Conservation (phyloP, 2,329 filamentous ascomycete genomes). For the Colletotrichum lini region DNA sequence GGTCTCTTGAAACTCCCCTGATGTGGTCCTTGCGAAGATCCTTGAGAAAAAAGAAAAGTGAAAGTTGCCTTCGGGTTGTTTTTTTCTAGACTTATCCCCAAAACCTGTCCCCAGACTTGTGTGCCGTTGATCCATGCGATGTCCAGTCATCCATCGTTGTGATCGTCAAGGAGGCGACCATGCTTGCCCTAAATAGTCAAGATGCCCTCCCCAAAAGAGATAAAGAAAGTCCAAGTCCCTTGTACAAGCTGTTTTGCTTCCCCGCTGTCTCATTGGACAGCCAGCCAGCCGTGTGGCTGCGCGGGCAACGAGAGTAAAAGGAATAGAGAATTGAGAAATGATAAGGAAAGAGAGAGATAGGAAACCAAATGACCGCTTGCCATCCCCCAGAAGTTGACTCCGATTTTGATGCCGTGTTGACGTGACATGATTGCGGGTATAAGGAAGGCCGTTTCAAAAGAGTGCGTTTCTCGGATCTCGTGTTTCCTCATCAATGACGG, state of each 20-base stretch:
- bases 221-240: slow-evolving; percentile 34
- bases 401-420: slow-evolving; percentile 36
- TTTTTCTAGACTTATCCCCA: slow-evolving; percentile 13
- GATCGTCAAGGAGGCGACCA: slow-evolving; percentile 12
- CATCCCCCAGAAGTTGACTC: slow-evolving; percentile 39
- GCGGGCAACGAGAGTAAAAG: slow-evolving; percentile 33
- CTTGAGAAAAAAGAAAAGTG: not conserved
- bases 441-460: slow-evolving; percentile 39
- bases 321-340: slow-evolving; percentile 1
- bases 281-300: slow-evolving; percentile 15
- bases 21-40: not conserved
- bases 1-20: not conserved
- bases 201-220: slow-evolving; percentile 14
- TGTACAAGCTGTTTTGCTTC: slow-evolving; percentile 6
- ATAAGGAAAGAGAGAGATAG: slow-evolving; percentile 23
- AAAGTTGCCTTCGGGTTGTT: slow-evolving; percentile 13
- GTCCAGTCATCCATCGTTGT: slow-evolving; percentile 41
- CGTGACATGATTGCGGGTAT: slow-evolving; percentile 34
- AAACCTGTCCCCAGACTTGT: slow-evolving; percentile 23
- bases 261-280: slow-evolving; percentile 24
- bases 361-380: slow-evolving; percentile 42
- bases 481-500: slow-evolving; percentile 32
- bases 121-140: slow-evolving; percentile 40
- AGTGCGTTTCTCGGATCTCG: slow-evolving; percentile 32
- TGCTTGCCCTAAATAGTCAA: slow-evolving; percentile 24